These are phyloP conservation scores for Gorgonomyces haynaldii DNA, from an alignment of 192 early-diverging fungal genomes.

Conservation along the genomic window DNA sequence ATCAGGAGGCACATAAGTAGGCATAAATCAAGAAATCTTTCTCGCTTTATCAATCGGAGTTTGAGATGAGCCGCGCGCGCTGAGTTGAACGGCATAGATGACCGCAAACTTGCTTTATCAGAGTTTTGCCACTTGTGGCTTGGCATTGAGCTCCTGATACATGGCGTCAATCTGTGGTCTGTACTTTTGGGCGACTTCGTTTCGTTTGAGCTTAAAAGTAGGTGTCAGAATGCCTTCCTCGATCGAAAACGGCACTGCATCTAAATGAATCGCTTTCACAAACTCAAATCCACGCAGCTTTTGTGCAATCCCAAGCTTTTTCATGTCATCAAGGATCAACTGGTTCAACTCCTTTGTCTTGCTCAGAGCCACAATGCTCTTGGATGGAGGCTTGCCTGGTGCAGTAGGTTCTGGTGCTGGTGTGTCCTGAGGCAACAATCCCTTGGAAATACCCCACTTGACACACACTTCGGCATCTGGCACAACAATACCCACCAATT, in stretches of 20 bases:
- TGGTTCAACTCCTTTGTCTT: conserved; percentile 22
- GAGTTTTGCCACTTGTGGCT: conserved; percentile 12
- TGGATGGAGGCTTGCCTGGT: conserved; percentile 18
- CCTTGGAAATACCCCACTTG: conserved; percentile 20
- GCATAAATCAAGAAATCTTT: not conserved
- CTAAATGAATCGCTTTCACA: conserved; percentile 65
- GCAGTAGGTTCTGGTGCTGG: conserved; percentile 23
- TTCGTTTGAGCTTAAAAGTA: conserved; percentile 42
- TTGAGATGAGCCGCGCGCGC: too few relatives aligned
- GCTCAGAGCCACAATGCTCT: conserved; percentile 16
- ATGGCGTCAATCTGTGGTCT: conserved; percentile 39
- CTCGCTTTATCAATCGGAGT: not conserved
- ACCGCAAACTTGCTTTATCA: too few relatives aligned
- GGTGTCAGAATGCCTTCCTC: conserved; percentile 60
- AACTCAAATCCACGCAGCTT: conserved; percentile 87
- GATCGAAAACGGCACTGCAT: conserved; percentile 60
- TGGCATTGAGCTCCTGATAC: conserved; percentile 35
- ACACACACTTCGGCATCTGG: conserved; percentile 45
- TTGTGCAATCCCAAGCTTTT: conserved; percentile 50
- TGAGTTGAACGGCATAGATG: too few relatives aligned
- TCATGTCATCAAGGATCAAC: conserved; percentile 30
- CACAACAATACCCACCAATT: conserved; percentile 76
- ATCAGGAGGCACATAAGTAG: not conserved
- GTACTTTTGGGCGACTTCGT: conserved; percentile 34
- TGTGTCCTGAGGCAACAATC: conserved; percentile 25